A percentile compares a stretch with the other conserved stretches of the same genome.
Conservation (phyloP, 164 flowering plant species). For the Annona squamosa region DNA sequence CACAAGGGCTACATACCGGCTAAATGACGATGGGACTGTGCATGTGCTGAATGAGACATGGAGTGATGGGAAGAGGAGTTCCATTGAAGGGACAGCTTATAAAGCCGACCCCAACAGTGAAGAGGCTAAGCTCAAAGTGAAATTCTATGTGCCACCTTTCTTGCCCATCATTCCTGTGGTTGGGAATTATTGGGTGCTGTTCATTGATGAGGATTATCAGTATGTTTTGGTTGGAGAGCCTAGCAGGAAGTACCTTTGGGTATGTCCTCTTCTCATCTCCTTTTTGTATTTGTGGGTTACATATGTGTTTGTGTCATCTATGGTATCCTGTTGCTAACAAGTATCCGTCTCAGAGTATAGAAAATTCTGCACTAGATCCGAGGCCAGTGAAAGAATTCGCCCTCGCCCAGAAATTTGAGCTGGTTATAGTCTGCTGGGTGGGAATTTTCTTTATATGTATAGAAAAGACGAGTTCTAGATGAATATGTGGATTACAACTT, state of each 20-base stretch:
- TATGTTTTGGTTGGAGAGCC: conserved; percentile 82
- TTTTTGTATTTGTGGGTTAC: not conserved
- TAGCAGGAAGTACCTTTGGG: conserved; percentile 70
- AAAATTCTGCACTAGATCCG: too few species aligned
- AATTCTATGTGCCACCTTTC: conserved; percentile 82
- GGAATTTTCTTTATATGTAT: too few species aligned
- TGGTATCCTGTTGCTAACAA: too few species aligned
- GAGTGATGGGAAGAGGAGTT: conserved; percentile 63
- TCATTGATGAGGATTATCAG: conserved; percentile 64
- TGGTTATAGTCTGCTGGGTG: too few species aligned
- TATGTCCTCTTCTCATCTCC: conserved; percentile 17
- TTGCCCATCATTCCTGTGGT: conserved; percentile 76
- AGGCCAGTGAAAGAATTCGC: too few species aligned
- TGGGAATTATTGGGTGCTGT: conserved; percentile 93
- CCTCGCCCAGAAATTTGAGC: too few species aligned
- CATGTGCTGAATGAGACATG: conserved; percentile 82
- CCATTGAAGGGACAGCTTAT: conserved; percentile 73
- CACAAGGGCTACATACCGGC: conserved; percentile 82
- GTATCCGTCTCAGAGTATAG: too few species aligned
- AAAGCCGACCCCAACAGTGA: conserved; percentile 67
- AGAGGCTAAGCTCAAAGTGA: conserved; percentile 94
- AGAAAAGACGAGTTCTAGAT: too few species aligned
- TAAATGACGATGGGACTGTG: conserved; percentile 69
- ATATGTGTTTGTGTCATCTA: not conserved
- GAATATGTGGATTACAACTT: too few species aligned